A percentile compares a stretch with the other conserved stretches of the same genome.
Conservation (phyloP, 2,329 filamentous ascomycete species). For the Dryadomyces quercivorus region DNA sequence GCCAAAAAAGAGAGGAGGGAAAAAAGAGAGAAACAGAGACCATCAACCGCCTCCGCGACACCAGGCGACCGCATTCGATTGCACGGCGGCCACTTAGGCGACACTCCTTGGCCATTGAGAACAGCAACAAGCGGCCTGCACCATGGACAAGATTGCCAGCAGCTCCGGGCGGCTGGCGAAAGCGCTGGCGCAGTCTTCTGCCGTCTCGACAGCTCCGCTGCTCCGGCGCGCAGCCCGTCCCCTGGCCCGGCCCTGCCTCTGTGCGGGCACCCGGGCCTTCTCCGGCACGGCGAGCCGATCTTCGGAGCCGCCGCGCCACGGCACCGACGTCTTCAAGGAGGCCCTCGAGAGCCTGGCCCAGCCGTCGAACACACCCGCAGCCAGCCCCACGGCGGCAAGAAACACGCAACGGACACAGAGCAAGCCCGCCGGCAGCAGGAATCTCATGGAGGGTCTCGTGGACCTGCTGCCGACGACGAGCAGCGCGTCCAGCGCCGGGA, state of each 20-base stretch:
- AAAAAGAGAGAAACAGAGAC: no score
- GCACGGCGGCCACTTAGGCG: not conserved
- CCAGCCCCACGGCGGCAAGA: no score
- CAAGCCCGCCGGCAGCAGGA: not conserved
- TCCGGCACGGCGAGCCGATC: not conserved
- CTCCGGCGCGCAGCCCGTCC: not conserved
- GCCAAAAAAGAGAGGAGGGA: no score
- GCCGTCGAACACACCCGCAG: not conserved
- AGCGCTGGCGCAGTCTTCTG: slow-evolving; percentile 20
- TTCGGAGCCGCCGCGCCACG: not conserved
- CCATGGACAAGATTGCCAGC: slow-evolving; percentile 31
- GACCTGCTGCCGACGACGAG: slow-evolving; percentile 8
- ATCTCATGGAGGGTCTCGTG: slow-evolving; percentile 11
- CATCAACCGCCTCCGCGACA: not conserved
- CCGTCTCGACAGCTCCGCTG: not conserved
- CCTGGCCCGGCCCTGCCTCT: not conserved
- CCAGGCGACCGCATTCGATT: not conserved
- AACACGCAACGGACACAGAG: not conserved
- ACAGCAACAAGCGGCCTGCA: not conserved
- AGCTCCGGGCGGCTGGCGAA: slow-evolving; percentile 30
- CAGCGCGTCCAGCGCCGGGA: not conserved
- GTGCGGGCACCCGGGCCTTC: no score
- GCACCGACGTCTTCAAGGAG: no score
- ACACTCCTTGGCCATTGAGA: not conserved
- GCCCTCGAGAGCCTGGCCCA: not conserved